These are phyloP conservation scores for Anaeramoeba flamelloides DNA, from an alignment of 78 protist species.

Conservation along the genomic window DNA sequence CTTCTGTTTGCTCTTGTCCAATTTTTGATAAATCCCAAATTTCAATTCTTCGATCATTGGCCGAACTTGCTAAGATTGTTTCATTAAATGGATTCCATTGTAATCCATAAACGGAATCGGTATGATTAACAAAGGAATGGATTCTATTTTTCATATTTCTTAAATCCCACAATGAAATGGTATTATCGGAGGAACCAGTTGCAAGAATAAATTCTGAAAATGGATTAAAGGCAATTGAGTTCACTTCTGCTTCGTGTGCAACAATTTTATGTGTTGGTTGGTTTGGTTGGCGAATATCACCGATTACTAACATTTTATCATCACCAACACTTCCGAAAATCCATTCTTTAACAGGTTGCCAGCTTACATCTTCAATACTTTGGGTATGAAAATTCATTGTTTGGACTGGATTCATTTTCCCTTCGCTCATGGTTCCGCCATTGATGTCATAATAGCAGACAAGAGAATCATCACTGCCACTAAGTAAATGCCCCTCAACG, in stretches of 20 bases:
- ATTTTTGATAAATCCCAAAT: constrained; percentile 9
- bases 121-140: background rate
- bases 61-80: background rate
- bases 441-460: too few species aligned
- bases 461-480: too few species aligned
- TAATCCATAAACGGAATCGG: background rate
- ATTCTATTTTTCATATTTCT: constrained; percentile 40
- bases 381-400: too few species aligned
- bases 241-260: constrained; percentile 60
- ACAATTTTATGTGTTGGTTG: too few species aligned
- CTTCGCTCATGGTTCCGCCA: too few species aligned
- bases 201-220: constrained; percentile 50
- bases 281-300: too few species aligned
- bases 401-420: too few species aligned
- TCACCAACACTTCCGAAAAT: too few species aligned
- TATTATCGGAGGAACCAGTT: constrained; percentile 71
- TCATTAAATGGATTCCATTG: background rate
- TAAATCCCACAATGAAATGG: constrained; percentile 77
- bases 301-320: too few species aligned
- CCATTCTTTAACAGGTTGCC: too few species aligned
- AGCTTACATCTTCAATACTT: too few species aligned
- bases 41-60: background rate
- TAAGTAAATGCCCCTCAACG: too few species aligned
- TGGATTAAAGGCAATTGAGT: constrained; percentile 71
- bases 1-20: background rate